Percentiles rank a stretch among this genome's conserved stretches.
Conservation (phyloP, 2,329 filamentous ascomycete genomes). For the Stachybotrys echinatus region DNA sequence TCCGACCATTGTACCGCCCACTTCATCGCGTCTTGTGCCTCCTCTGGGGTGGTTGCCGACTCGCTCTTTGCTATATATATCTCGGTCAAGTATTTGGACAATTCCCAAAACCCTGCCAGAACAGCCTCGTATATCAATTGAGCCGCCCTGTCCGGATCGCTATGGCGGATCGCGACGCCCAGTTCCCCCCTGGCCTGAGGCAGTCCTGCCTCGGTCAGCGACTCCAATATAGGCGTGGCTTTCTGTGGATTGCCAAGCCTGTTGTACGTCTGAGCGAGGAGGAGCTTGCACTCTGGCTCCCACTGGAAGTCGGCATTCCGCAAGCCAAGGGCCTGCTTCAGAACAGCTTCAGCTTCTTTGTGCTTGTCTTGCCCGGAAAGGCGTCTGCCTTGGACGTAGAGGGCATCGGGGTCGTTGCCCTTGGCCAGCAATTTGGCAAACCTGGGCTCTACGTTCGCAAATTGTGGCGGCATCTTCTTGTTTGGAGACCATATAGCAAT, state of each 20-base stretch:
- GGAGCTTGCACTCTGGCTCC: constrained; percentile 17
- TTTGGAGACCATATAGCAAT: constrained; percentile 2
- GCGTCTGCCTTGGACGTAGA: constrained; percentile 25
- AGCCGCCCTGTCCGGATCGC: constrained; percentile 14
- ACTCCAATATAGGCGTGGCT: constrained; percentile 15
- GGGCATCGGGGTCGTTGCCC: constrained; percentile 26
- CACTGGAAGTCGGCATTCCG: constrained; percentile 16
- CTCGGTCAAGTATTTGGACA: constrained; percentile 22
- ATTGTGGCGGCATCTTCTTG: constrained; percentile 7
- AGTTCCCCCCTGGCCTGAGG: constrained; percentile 20
- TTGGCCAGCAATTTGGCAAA: constrained; percentile 20
- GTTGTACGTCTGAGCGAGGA: constrained; percentile 17
- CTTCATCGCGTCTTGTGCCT: constrained; percentile 12
- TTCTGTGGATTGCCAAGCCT: constrained; percentile 14
- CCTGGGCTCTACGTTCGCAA: constrained; percentile 13
- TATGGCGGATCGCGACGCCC: constrained; percentile 14
- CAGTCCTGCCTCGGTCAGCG: constrained; percentile 12
- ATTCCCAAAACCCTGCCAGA: constrained; percentile 14
- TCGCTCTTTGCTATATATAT: constrained; percentile 17
- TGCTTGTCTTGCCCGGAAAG: constrained; percentile 17
- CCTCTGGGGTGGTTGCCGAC: constrained; percentile 6
- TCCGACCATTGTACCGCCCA: constrained; percentile 30
- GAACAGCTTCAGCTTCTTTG: constrained; percentile 11
- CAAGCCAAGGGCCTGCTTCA: constrained; percentile 18
- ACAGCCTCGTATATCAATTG: constrained; percentile 20